These are phyloP conservation scores for Taphrina wiesneri DNA, from an alignment of 1,139 yeast species.

Conservation along the genomic window DNA sequence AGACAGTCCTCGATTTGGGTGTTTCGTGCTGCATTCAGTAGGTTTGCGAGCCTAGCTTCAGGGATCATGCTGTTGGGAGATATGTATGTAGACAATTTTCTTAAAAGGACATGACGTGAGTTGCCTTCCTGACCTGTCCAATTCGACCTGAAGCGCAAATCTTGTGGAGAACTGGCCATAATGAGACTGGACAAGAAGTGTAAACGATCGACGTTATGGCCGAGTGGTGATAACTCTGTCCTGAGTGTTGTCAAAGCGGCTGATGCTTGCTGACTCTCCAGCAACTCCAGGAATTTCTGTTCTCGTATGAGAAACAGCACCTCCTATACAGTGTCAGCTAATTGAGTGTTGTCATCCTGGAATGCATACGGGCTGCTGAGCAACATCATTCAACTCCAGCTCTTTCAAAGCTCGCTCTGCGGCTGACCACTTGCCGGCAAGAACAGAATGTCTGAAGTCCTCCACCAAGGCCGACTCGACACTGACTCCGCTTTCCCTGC, in stretches of 20 bases:
- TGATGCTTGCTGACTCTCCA: constrained; percentile 46
- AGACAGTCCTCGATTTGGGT: constrained; percentile 53
- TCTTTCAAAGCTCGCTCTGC: constrained; percentile 48
- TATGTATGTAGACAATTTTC: constrained; percentile 49
- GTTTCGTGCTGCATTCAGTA: constrained; percentile 56
- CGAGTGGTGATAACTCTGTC: constrained; percentile 45
- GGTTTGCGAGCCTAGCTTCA: constrained; percentile 53
- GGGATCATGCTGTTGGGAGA: constrained; percentile 59
- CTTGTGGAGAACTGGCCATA: constrained; percentile 46
- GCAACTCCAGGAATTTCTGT: constrained; percentile 49
- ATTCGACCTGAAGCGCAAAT: constrained; percentile 44
- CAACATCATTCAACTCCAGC: constrained; percentile 43
- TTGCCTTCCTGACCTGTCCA: constrained; percentile 49
- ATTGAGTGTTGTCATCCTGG: background rate
- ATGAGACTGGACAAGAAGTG: constrained; percentile 44
- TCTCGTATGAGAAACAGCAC: constrained; percentile 44
- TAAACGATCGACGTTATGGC: constrained; percentile 38
- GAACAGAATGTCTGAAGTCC: constrained; percentile 49
- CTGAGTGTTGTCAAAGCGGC: constrained; percentile 53
- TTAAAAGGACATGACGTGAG: constrained; percentile 52
- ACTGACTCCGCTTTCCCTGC: constrained; percentile 50
- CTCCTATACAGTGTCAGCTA: constrained; percentile 24
- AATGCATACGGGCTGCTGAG: constrained; percentile 36
- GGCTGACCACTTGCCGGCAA: constrained; percentile 50
- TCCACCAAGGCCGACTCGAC: constrained; percentile 48